phyloP scores from a whole-genome alignment of 1,284 basidiomycete genomes.

The Leccinum proliferum region DNA sequence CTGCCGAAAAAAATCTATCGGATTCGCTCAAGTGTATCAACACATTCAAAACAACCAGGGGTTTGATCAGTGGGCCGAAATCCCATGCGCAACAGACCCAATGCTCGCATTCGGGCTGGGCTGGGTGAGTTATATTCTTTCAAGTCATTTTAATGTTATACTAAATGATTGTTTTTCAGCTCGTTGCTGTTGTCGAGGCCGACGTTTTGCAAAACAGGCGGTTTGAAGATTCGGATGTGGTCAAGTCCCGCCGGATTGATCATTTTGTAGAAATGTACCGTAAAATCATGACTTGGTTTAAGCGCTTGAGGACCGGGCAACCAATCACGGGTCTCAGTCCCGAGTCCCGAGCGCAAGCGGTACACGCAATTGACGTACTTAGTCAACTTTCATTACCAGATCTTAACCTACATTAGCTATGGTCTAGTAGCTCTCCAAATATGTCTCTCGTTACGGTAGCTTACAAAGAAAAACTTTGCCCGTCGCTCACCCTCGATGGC shows the following conservation, averaged over 20 bases:
- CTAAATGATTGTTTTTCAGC: too few species aligned
- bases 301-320: not conserved
- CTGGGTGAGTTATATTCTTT: not conserved
- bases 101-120: not conserved
- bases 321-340: not conserved
- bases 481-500: too few species aligned
- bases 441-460: too few species aligned
- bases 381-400: not conserved
- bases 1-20: not conserved
- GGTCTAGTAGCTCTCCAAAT: too few species aligned
- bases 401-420: not conserved
- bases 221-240: too few species aligned
- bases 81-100: not conserved
- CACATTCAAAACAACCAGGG: not conserved
- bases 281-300: not conserved
- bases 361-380: not conserved
- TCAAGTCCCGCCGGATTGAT: too few species aligned
- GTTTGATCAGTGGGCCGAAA: not conserved
- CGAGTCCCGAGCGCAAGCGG: not conserved
- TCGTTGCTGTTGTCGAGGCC: too few species aligned
- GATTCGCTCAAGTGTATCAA: not conserved
- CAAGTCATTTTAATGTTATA: too few species aligned
- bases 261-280: not conserved
- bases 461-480: too few species aligned
- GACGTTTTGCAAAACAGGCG: too few species aligned